These are phyloP conservation scores for Arthrobotrys pseudoclavata DNA, from an alignment of 2,329 filamentous ascomycete genomes.

Conservation along the genomic window DNA sequence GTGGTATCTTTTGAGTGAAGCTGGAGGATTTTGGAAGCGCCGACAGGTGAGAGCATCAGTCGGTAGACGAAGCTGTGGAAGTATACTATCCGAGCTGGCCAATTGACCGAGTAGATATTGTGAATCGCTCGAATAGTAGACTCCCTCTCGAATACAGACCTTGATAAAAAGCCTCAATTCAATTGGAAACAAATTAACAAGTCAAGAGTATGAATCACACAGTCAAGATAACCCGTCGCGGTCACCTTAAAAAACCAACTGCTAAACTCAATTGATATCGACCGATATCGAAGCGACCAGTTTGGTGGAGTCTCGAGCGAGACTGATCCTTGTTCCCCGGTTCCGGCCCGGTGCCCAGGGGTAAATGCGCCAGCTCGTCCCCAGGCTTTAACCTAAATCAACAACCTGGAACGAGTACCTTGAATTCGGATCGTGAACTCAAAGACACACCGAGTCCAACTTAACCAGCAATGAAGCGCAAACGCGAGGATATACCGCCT, in stretches of 20 bases:
- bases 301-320: constrained; percentile 21
- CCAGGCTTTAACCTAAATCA: constrained; percentile 21
- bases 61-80: background rate
- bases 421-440: constrained; percentile 9
- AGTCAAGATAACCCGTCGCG: constrained; percentile 11
- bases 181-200: constrained; percentile 5
- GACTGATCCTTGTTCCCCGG: constrained; percentile 36
- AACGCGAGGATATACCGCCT: constrained; percentile 52
- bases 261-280: constrained; percentile 22
- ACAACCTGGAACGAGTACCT: constrained; percentile 4
- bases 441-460: background rate
- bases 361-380: constrained; percentile 4
- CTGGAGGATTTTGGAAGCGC: background rate
- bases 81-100: background rate
- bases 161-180: constrained; percentile 4
- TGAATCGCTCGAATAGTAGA: background rate
- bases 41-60: background rate
- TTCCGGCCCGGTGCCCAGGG: constrained; percentile 47
- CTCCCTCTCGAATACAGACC: background rate
- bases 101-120: background rate
- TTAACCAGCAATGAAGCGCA: constrained; percentile 52
- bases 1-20: constrained; percentile 45
- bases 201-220: constrained; percentile 25
- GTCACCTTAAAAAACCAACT: constrained; percentile 15
- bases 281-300: constrained; percentile 45